These are phyloP conservation scores for Saccharomycopsis microspora DNA, from an alignment of 805 yeast genomes.

Conservation along the genomic window DNA sequence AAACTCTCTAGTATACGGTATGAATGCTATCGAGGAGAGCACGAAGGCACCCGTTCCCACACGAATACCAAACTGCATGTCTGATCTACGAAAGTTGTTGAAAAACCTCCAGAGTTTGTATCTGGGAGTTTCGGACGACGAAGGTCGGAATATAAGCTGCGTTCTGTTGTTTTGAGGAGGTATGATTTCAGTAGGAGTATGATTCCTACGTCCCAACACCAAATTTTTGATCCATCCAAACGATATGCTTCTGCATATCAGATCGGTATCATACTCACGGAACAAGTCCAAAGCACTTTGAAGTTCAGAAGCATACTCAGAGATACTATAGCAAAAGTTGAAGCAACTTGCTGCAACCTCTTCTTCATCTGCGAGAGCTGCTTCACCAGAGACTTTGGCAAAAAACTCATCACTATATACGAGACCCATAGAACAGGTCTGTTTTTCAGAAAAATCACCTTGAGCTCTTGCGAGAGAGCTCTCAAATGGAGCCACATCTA, in stretches of 20 bases:
- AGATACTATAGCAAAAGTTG: constrained; percentile 56
- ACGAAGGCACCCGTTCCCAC: constrained; percentile 70
- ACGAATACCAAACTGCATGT: constrained; percentile 67
- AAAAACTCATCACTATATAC: constrained; percentile 30
- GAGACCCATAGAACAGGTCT: constrained; percentile 42
- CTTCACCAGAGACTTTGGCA: constrained; percentile 4
- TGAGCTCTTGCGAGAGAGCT: constrained; percentile 39
- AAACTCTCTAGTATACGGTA: constrained; percentile 37
- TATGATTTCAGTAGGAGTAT: not conserved
- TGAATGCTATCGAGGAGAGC: constrained; percentile 56
- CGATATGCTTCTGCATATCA: constrained; percentile 19
- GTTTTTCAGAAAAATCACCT: constrained; percentile 43
- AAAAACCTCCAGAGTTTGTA: constrained; percentile 38
- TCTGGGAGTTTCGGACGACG: constrained; percentile 5
- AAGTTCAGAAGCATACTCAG: constrained; percentile 52
- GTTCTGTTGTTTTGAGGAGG: too few relatives aligned
- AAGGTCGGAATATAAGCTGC: not conserved
- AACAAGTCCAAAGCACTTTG: constrained; percentile 33
- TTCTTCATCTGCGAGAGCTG: constrained; percentile 43
- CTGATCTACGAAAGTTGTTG: constrained; percentile 45
- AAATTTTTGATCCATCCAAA: constrained; percentile 39
- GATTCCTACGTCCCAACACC: not conserved
- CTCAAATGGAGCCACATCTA: constrained; percentile 33
- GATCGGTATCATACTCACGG: constrained; percentile 25
- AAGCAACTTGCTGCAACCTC: constrained; percentile 81